Conservation (phyloP, 352 stramenopile species). For the Globisporangium nodosum region DNA sequence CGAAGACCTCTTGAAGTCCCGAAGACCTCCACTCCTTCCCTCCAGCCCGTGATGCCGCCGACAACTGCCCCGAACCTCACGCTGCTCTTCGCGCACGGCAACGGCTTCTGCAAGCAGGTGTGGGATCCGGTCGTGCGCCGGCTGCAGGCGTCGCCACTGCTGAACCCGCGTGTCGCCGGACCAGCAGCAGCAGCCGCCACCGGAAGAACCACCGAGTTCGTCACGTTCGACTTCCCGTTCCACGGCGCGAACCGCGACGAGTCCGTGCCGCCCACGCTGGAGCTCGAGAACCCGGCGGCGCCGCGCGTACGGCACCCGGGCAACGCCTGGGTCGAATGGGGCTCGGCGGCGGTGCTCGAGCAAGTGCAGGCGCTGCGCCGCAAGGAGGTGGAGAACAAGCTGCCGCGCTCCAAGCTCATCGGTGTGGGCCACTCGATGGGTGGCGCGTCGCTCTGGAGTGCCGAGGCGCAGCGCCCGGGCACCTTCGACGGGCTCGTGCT, state of each 20-base stretch:
- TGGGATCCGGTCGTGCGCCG: constrained; percentile 43
- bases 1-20: too few relatives aligned
- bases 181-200: constrained; percentile 3
- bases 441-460: constrained; percentile 29
- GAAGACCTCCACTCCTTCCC: too few relatives aligned
- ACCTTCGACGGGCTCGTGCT: constrained; percentile 42
- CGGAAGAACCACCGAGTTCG: constrained; percentile 9
- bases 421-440: constrained; percentile 51
- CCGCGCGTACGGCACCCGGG: constrained; percentile 32
- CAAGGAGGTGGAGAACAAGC: background rate
- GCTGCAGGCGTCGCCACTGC: constrained; percentile 22
- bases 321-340: constrained; percentile 17
- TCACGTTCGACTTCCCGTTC: constrained; percentile 44
- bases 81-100: constrained; percentile 44
- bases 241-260: constrained; percentile 44
- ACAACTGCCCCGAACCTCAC: constrained; percentile 11
- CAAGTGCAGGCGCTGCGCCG: constrained; percentile 16
- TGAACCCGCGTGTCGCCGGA: background rate
- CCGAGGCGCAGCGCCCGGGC: constrained; percentile 27
- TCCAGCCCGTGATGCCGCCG: background rate
- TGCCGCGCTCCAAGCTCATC: constrained; percentile 24
- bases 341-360: constrained; percentile 18
- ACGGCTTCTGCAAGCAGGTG: constrained; percentile 37
- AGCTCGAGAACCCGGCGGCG: constrained; percentile 9
- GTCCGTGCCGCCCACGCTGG: constrained; percentile 13